Evolutionary conservation across 2,329 filamentous ascomycete species (phyloP), one percentile per base, ranked within the genome.

Genomic region (Talaromyces atroroseus): DNA sequence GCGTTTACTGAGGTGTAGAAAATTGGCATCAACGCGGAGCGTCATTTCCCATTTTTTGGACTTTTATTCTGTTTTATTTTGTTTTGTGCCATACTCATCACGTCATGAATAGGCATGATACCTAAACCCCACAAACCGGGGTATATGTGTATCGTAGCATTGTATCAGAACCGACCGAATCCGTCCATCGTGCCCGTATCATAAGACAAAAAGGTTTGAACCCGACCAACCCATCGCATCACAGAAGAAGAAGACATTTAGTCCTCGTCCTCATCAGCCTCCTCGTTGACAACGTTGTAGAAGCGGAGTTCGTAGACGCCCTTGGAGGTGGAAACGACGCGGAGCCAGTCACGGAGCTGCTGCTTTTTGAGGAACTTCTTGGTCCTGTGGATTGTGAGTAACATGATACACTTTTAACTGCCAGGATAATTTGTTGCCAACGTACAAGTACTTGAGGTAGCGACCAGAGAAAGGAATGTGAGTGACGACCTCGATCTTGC

Each of bases 361-460:
- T 96, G 90, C 90, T 99, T 99, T 91, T 99, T 99, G 80, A 99
- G 88, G 88, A 96, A 99, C 86, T 99, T 99, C 90, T 99, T 99
- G 78, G 94, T 99, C 77, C 90, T 95, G 66, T 54, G 49, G 50
- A 49, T 18, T 53, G 12, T 54, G 32, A 54, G 40, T 4, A 36
- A 36, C 26, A 36, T 36, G 32, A 36, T 16, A 3, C 26, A 16
- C 16, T 36, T 2, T 10, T 8, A 8, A 12, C 6, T 34, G 29
- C 29, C n/a, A 21, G 2, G 12, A 36, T 29, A 8, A 29, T 29
- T 7, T 8, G 42, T 10, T 5, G 23, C 12, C 7, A 58, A 83
- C 90, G 67, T 83, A 95, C 90, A 99, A 83, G 86, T 99, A 99
- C 89, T 99, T 99, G 79, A 99, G 84, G 85, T 99, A 99, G 76